Evolutionary conservation across 805 yeast species (phyloP), one percentile per base, ranked within the genome.

Genomic region (Candida ulmi): DNA sequence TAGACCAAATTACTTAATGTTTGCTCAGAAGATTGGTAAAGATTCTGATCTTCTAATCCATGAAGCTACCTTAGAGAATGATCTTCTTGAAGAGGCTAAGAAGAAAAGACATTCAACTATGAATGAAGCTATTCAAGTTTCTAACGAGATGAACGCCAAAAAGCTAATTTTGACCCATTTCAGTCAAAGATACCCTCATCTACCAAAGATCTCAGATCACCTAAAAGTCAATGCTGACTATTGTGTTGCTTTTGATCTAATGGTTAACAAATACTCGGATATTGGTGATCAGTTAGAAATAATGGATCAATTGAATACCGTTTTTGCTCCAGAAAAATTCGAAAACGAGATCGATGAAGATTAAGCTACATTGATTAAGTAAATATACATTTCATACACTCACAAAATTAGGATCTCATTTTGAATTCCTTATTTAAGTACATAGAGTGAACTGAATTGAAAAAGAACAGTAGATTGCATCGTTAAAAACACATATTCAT

Each of bases 51-150:
- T 93, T 36, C 68, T 93, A 42, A 80, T 93, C 36, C 99, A 93
- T 60, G 99, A 93, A 59, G 90, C 97, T 0, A 87, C 99, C 0
- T 72, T 93, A 45, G 96, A 87, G 41, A 86, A 88, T 58, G 85
- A 74, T 25, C 67, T 88, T 35, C 64, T 70, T 7, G 79, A 74
- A 39, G 97, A 88, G 58, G 99, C 99, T 0, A 60, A 74, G 21
- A 70, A 74, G 26, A 93, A 93, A 57, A 76, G 78, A 44, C 99
- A 93, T 57, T 80, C 95, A 12, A 93, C 99, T 0, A 76, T 88
- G 40, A 74, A 83, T 17, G 98, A 91, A 55, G 98, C 98, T 0
- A 69, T 90, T 23, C 66, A 65, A 13, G 79, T 88, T 3, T 78
- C 86, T 1, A 67, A 73, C 40, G 60, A 66, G 28, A 91, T 93